These are phyloP conservation scores for Cunninghamia lanceolata DNA, from an alignment of 75 land plant genomes.

Conservation along the genomic window DNA sequence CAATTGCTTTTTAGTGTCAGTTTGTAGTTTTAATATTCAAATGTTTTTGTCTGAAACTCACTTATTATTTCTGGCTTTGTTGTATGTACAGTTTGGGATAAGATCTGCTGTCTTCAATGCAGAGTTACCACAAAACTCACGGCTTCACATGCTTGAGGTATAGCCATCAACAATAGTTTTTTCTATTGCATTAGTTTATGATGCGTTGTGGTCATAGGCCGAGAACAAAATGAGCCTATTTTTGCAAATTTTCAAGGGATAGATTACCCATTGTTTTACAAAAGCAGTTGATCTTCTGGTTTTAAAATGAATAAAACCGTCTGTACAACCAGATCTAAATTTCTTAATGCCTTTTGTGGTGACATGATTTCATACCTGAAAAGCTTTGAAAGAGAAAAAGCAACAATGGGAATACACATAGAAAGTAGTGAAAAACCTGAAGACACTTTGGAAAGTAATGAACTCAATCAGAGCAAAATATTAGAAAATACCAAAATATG, in stretches of 20 bases:
- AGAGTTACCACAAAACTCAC: constrained; percentile 94
- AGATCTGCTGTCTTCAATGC: constrained; percentile 91
- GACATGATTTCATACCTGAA: not conserved
- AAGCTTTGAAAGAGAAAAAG: not conserved
- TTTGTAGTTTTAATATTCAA: not conserved
- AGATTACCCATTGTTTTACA: not conserved
- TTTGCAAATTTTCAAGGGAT: not conserved
- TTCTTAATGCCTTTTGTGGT: not conserved
- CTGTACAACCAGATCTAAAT: not conserved
- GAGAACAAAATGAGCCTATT: not conserved
- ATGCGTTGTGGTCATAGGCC: not conserved
- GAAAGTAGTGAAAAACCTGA: not conserved
- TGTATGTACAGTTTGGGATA: constrained; percentile 76
- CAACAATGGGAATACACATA: not conserved
- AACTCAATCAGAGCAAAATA: not conserved
- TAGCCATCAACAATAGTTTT: not conserved
- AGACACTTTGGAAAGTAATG: not conserved
- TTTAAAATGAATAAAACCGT: not conserved
- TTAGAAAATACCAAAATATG: not conserved
- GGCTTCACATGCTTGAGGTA: constrained; percentile 92
- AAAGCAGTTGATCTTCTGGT: not conserved
- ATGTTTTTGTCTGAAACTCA: not conserved
- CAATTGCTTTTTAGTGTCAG: not conserved
- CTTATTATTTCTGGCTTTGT: constrained; percentile 8
- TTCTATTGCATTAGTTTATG: not conserved